Base-by-base conservation (phyloP, 257 asterid species). In the Nemophila menziesii region DNA sequence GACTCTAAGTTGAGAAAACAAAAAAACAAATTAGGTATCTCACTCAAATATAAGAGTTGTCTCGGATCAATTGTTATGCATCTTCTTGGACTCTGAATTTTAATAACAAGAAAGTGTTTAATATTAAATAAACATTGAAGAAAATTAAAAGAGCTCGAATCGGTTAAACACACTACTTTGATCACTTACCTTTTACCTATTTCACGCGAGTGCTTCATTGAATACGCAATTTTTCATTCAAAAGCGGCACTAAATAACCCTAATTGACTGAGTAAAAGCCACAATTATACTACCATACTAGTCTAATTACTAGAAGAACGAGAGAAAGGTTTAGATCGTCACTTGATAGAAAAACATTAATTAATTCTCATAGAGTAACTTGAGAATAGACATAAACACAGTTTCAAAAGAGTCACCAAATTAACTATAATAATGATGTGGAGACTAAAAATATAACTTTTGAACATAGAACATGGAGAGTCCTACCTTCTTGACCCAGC, bases 401-500 rank as follows among this genome's bases (percentile, higher is more conserved):
- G 22, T 40, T 40, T 14, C 19, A 40, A 15, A 15, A 7, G 23
- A 40, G 45, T 40, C 11, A 17, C 45, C n/a, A n/a, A 40, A 20
- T 16, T 16, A n/a, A 17, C 17, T 17, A n/a, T n/a, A 14, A 6
- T 16, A 22, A 40, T 26, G 33, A 5, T 10, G 0, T 40, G 15
- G 45, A n/a, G 24, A 41, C 26, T 19, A 17, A 18, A 17, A 40
- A 10, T 41, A 18, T 22, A 8, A 17, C 3, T 6, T 41, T 18
- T 1, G 7, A 8, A 12, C 20, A 18, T 41, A 7, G 2, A 29
- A 29, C 36, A 29, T 29, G 58, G 55, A 57, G 17, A 60, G 41
- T 52, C 54, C 22, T 66, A 84, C 96, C 99, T 70, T 71, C 82
- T 59, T 65, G 92, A 63, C 70, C 69, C 68, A 65, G 80, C 61